Base-by-base conservation (phyloP, 495 filamentous ascomycete genomes). In the Penicillium macrosclerotiorum region DNA sequence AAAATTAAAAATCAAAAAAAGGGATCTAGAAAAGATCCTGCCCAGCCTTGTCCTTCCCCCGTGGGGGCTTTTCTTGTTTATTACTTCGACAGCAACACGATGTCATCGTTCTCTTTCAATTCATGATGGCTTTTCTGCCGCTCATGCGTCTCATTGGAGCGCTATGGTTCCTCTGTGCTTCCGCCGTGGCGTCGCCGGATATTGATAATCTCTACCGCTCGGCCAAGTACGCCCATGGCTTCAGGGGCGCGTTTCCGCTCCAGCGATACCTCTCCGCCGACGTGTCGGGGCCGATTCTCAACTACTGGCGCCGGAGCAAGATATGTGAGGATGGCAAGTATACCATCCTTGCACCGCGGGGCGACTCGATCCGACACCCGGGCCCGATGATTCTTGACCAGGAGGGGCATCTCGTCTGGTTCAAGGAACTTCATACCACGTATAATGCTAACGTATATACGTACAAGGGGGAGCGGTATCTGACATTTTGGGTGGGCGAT, bases 401-500 rank as follows among this genome's bases (percentile, higher is more conserved):
- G 17, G 51, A 69, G 29, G 73, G 73, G 2, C 57, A 69, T 55
- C 38, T 75, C 18, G 63, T 75, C 13, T 75, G 73, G 71, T 67
- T 65, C 12, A 63, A 58, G 27, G 32, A 51, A 3, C 65, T 67
- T 37, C 43, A 58, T 12, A 60, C 62, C 16, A 55, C 67, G 8
- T 75, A 74, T 41, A 72, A 73, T 47, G 32, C 71, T 12, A 66
- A 72, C 47, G 59, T 74, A 2, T 62, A 70, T 14, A 52, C 42
- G 4, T 77, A 65, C 30, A 68, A 62, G 32, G 69, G 64, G 4
- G 54, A 68, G 48, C 55, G 59, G 3, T 76, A 75, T 55, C 45
- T 80, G 29, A 75, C 73, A 0, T 79, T 77, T 42, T 79, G 76
- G 77, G 64, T 63, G 12, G 76, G 75, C 0, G 56, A 77, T 57